These are phyloP conservation scores for Phoma sp. DNA, from an alignment of 2,329 filamentous ascomycete species.

Conservation along the genomic window DNA sequence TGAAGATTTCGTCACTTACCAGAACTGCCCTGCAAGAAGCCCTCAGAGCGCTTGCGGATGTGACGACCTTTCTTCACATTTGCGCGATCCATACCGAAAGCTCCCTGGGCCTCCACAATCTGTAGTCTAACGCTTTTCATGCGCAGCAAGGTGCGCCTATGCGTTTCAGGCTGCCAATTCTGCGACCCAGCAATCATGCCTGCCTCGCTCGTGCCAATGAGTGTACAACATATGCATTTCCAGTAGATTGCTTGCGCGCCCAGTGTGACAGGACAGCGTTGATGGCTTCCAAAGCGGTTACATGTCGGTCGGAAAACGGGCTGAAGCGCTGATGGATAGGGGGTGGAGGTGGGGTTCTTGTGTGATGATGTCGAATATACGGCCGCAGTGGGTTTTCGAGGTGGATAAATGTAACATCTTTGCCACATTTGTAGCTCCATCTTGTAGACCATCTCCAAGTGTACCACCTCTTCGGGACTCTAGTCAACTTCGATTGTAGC, in stretches of 20 bases:
- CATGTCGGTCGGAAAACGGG: too few species aligned
- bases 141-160: background rate
- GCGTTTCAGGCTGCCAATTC: constrained; percentile 1
- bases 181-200: background rate
- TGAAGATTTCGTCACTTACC: background rate
- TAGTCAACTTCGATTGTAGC: too few species aligned
- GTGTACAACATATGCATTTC: fast-evolving
- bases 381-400: too few species aligned
- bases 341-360: background rate
- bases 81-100: constrained; percentile 7
- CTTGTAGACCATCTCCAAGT: too few species aligned
- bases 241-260: background rate
- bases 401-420: too few species aligned
- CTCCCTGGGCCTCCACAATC: background rate
- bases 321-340: background rate
- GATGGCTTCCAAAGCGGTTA: constrained; percentile 4
- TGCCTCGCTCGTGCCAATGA: background rate
- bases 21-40: constrained; percentile 23
- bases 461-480: too few species aligned
- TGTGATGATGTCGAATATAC: background rate
- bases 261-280: background rate
- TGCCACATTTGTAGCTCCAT: too few species aligned
- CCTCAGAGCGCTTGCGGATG: constrained; percentile 29
- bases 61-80: constrained; percentile 8
- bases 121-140: constrained; percentile 5